Evolutionary conservation across 192 early-diverging fungal species (phyloP), one percentile per base, ranked within the genome.

Genomic region (Jimgerdemannia flammicorona): DNA sequence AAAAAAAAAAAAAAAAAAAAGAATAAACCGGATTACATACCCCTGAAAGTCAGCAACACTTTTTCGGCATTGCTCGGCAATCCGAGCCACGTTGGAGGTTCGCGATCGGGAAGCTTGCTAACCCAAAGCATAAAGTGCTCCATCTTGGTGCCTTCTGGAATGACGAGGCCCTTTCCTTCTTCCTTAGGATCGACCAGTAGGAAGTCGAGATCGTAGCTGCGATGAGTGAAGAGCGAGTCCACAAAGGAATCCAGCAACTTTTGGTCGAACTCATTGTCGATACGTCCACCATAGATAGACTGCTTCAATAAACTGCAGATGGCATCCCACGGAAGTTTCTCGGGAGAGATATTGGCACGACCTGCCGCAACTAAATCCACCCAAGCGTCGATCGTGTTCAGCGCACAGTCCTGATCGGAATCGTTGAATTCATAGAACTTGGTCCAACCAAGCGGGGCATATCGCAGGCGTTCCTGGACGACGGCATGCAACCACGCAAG

Each of bases 381-480:
- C 98, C 98, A 99, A 66, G 85, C 80, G 83, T 99, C 96, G 66
- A 99, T 89, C 0, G 96, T 95, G 18, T 85, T 86, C 43, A 98
- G 76, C 0, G 94, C 95, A 79, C 96, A 97, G 63, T 96, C 94
- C 78, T 94, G 92, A 82, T 99, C 98, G 4, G 97, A 93, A 75
- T 99, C 98, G 80, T 97, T 98, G 79, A 99, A 99, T 79, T 99
- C 98, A 78, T 99, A 99, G 2, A 83, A 75, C 83, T 96, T 97
- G 10, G 96, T 92, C 98, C 98, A 99, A 29, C 98, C 98, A 43
- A 99, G 86, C 64, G 98, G 98, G 18, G 91, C 91, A 80, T 99
- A 99, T 9, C 98, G 93, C 43, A 98, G 87, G 67, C 98, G 95
- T 86, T 99, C 98, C 76, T 96, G 85, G 4, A 97, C 90, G 19